phyloP scores from a whole-genome alignment of 148 eudicot genomes.

The Limonium bicolor region DNA sequence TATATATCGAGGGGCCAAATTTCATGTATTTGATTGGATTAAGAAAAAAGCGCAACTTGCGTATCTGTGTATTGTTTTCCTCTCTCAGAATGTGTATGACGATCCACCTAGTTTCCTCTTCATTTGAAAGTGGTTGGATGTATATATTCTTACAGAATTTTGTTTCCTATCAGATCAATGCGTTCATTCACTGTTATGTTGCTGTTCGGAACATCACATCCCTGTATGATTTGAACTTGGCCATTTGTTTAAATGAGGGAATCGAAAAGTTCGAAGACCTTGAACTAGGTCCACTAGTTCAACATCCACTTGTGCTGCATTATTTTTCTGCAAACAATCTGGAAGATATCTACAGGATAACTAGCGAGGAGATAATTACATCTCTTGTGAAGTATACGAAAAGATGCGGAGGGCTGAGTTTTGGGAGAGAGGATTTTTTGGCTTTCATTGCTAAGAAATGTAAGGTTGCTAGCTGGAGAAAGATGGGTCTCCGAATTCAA shows the following conservation, averaged over 20 bases:
- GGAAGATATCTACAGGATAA: constrained; percentile 41
- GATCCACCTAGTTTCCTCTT: no score
- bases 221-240: constrained; percentile 57
- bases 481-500: constrained; percentile 65
- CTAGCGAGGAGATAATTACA: constrained; percentile 40
- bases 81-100: no score
- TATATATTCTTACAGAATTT: no score
- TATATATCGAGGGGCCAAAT: no score
- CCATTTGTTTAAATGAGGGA: constrained; percentile 69
- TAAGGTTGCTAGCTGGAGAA: constrained; percentile 31
- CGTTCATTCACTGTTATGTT: constrained; percentile 81
- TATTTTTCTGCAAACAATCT: constrained; percentile 53
- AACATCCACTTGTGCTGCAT: constrained; percentile 64
- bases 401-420: constrained; percentile 15
- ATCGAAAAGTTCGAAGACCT: constrained; percentile 60
- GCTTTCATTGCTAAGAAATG: constrained; percentile 46
- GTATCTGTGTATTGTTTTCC: no score
- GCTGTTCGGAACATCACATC: constrained; percentile 54
- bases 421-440: constrained; percentile 35
- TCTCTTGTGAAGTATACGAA: constrained; percentile 28
- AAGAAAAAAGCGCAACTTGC: no score
- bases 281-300: constrained; percentile 69
- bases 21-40: no score
- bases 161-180: constrained; percentile 74
- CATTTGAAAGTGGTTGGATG: no score